These are phyloP conservation scores for Mycosphaerella arachidis DNA, from an alignment of 2,329 filamentous ascomycete genomes.

Conservation along the genomic window DNA sequence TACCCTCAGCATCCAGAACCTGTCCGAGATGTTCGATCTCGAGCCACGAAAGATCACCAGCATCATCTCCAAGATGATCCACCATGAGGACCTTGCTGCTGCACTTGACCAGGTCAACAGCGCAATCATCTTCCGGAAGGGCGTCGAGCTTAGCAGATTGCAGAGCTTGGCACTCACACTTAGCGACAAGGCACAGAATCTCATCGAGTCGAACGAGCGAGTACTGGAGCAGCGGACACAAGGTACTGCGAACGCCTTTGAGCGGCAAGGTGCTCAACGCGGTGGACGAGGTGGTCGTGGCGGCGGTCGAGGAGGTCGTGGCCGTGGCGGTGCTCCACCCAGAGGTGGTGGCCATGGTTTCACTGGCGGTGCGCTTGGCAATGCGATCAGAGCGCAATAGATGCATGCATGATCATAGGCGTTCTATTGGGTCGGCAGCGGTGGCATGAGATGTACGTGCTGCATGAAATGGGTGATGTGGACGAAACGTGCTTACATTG, in stretches of 20 bases:
- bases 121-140: slow-evolving; percentile 98
- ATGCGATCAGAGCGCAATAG: slow-evolving; percentile 47
- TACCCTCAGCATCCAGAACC: slow-evolving; percentile 79
- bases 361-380: slow-evolving; percentile 72
- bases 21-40: slow-evolving; percentile 94
- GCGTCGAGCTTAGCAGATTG: slow-evolving; percentile 91
- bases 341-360: slow-evolving; percentile 77
- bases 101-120: slow-evolving; percentile 96
- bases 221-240: slow-evolving; percentile 96
- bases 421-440: slow-evolving; percentile 7
- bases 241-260: slow-evolving; percentile 91
- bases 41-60: slow-evolving; percentile 86
- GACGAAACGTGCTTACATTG: neutral
- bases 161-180: slow-evolving; percentile 92
- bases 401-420: slow-evolving; percentile 10
- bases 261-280: slow-evolving; percentile 78
- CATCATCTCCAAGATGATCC: slow-evolving; percentile 98
- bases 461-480: slow-evolving; percentile 3
- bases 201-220: slow-evolving; percentile 96
- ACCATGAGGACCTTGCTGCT: slow-evolving; percentile 93
- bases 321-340: slow-evolving; percentile 57
- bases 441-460: slow-evolving; percentile 5
- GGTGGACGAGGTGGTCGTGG: slow-evolving; percentile 62
- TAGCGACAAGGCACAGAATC: slow-evolving; percentile 89
- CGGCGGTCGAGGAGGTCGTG: slow-evolving; percentile 55